Percentiles rank a stretch among this genome's conserved stretches.
phyloP scores from a whole-genome alignment of 2,329 filamentous ascomycete species.

The Phialophora tarda region DNA sequence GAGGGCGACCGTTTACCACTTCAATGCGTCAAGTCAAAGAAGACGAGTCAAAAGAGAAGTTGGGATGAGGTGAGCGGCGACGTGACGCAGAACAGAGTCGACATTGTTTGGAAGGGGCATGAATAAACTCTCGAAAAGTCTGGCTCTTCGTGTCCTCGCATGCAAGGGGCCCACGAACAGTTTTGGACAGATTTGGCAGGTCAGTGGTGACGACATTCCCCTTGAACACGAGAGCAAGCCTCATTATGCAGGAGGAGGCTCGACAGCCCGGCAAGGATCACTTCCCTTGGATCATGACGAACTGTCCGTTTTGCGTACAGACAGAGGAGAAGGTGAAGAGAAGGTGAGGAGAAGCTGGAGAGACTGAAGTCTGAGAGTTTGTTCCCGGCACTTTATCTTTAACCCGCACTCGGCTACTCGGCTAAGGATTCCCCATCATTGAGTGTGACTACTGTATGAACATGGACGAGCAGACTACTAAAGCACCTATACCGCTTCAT shows the following conservation, averaged over 20 bases:
- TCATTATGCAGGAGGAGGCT: neutral
- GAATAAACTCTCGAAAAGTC: neutral
- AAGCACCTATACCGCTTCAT: too few species aligned
- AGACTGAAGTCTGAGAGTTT: too few species aligned
- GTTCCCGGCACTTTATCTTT: neutral
- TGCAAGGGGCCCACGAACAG: neutral
- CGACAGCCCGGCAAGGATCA: neutral
- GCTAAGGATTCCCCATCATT: too few species aligned
- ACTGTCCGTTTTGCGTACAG: neutral
- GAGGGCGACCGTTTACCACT: neutral
- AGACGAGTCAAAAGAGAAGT: neutral
- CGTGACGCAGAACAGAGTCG: neutral
- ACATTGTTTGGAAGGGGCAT: neutral
- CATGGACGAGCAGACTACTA: too few species aligned
- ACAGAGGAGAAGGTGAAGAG: neutral
- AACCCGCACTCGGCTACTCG: too few species aligned
- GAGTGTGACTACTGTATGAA: too few species aligned
- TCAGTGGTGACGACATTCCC: neutral
- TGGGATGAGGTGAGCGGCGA: neutral
- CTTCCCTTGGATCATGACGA: neutral
- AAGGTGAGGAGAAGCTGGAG: neutral
- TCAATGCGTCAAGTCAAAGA: neutral
- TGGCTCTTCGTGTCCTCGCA: neutral
- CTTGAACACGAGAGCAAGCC: neutral
- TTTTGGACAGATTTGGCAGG: neutral